Evolutionary conservation across 208 protist species (phyloP).

Genomic region (Trypanosoma theileri): DNA sequence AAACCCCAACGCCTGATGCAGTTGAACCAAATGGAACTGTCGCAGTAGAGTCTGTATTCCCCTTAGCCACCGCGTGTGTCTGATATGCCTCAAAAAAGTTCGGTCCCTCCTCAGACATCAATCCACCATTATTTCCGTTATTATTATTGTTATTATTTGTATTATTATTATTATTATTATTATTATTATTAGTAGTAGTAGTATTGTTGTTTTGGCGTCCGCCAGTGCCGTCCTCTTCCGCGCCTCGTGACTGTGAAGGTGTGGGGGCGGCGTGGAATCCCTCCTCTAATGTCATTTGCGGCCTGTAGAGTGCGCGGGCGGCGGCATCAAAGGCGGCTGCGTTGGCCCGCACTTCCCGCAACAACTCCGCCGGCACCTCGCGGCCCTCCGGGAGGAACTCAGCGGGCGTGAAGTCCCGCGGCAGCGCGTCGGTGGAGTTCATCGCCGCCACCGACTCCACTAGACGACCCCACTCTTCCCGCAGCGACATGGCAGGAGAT

Average conservation of each 20-base stretch:
- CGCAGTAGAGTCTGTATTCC: background rate
- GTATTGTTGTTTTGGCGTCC: too few relatives aligned
- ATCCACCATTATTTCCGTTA: slow-evolving; percentile 5
- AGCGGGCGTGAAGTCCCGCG: slow-evolving; percentile 30
- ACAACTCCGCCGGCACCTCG: slow-evolving; percentile 33
- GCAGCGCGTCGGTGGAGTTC: slow-evolving; percentile 51
- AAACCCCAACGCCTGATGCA: background rate
- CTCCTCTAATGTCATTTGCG: slow-evolving; percentile 71
- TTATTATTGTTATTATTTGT: slow-evolving; percentile 2
- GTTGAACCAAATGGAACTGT: background rate
- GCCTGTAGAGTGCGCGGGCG: slow-evolving; percentile 38
- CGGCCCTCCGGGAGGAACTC: slow-evolving; percentile 37
- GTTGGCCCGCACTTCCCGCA: slow-evolving; percentile 41
- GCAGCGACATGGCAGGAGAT: slow-evolving; percentile 20
- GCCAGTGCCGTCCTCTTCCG: too few relatives aligned
- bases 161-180: slow-evolving; percentile 1
- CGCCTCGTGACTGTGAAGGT: too few relatives aligned
- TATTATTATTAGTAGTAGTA: background rate
- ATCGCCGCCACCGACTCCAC: slow-evolving; percentile 61
- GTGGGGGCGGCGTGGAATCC: slow-evolving; percentile 35
- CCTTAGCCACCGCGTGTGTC: slow-evolving; percentile 3
- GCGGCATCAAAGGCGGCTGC: slow-evolving; percentile 42
- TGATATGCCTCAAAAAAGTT: slow-evolving; percentile 48
- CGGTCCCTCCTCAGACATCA: slow-evolving; percentile 29
- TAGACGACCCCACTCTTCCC: slow-evolving; percentile 38